Conservation (phyloP, 768 basidiomycete genomes). For the Amanita pallidorosea region DNA sequence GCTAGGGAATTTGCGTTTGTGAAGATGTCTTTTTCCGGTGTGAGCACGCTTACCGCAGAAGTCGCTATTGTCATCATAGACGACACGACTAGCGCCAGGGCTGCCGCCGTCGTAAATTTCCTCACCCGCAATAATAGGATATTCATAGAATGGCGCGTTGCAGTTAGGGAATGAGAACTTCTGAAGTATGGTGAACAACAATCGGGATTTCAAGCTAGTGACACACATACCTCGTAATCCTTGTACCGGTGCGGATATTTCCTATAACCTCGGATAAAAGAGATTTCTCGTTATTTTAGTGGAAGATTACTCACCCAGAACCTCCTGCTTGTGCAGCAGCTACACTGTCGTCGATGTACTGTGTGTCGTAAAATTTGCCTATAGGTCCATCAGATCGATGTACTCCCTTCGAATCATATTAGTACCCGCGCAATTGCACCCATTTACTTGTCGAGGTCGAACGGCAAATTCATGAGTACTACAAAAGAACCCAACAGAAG, state of each 20-base stretch:
- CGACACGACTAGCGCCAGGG: conserved; percentile 19
- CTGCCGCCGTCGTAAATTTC: conserved; percentile 14
- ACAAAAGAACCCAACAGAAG: background rate
- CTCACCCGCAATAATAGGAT: conserved; percentile 13
- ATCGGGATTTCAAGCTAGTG: background rate
- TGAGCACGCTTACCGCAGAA: conserved; percentile 14
- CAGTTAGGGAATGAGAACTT: conserved; percentile 15
- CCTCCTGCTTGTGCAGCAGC: too few species aligned
- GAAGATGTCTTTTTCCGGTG: background rate
- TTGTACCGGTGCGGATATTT: conserved; percentile 17
- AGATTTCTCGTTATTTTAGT: background rate
- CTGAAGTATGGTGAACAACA: conserved; percentile 3
- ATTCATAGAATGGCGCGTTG: conserved; percentile 16
- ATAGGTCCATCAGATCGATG: too few species aligned
- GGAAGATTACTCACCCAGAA: too few species aligned
- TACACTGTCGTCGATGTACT: too few species aligned
- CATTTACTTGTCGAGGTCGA: conserved; percentile 10
- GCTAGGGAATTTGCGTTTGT: conserved; percentile 8
- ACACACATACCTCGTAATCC: conserved; percentile 16
- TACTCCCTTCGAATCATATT: too few species aligned
- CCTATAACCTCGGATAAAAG: conserved; percentile 5
- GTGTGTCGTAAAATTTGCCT: too few species aligned
- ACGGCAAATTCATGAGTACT: conserved; percentile 9
- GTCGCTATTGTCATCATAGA: conserved; percentile 15
- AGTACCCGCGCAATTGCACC: conserved; percentile 15